Evolutionary conservation across 176 grass and related monocot genomes (phyloP), one percentile per base, ranked within the genome.

Genomic region (Oryza meyeriana): DNA sequence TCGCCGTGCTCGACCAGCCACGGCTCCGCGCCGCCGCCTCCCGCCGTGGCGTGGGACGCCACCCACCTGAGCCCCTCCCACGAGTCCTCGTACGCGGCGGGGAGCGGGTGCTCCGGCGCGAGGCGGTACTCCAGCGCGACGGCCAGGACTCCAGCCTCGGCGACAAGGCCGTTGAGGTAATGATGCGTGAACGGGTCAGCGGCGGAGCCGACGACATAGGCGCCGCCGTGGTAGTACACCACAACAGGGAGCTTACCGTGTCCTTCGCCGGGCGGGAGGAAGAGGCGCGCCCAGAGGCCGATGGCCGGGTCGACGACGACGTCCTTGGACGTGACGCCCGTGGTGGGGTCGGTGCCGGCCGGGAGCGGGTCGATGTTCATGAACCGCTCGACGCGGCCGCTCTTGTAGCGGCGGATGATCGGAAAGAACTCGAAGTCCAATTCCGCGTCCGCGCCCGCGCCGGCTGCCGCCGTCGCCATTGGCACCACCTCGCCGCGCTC

Each of bases 71-170:
- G 79, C 22, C 79, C 92, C 2, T 81, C 74, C 58, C 83, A 61
- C 0, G 92, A 84, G 77, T 98, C 95, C 1, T 94, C 88, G 74
- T 94, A 90, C 4, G 90, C 86, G 1, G 93, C 81, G 0, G 95
- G 95, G 32, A 98, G 82, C 41, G 85, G 90, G 87, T 93, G 80
- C 86, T 94, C 95, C 31, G 90, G 92, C 17, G 88, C 90, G 66
- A 94, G 90, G 67, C 92, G 95, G 88, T 94, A 98, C 84, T 97
- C 89, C 14, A 88, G 48, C 16, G 94, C 55, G 17, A 94, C 88
- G 0, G 89, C 87, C 29, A 97, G 30, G 30, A 94, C 47, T 31
- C 84, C 77, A 3, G 84, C 77, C 14, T 87, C 88, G 2, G 85
- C 81, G 50, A 80, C 88, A 25, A 94, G 83, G 59, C 42, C 57